A percentile compares a stretch with the other conserved stretches of the same genome.
Evolutionary conservation across 78 protist genomes (phyloP).

Genomic region (Isochrysis galbana): DNA sequence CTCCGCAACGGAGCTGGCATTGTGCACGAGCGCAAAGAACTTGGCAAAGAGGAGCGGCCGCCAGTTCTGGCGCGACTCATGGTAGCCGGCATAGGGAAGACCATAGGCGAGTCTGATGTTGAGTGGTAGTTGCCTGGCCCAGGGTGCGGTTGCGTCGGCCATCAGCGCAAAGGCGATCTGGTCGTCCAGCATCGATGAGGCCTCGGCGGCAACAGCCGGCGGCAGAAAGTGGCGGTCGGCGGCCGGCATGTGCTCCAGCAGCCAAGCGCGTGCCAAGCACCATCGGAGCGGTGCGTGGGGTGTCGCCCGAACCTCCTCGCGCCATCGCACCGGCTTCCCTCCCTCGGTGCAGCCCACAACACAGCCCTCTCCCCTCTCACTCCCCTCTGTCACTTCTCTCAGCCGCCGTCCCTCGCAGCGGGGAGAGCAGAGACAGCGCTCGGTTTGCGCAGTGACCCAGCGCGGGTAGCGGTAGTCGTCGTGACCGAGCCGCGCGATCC

Average conservation of each 20-base stretch:
- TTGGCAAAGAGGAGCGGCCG: constrained; percentile 50
- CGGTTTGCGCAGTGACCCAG: constrained; percentile 14
- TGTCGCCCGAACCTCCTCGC: not conserved
- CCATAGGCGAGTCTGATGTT: constrained; percentile 6
- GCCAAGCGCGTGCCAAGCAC: constrained; percentile 5
- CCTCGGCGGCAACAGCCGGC: not conserved
- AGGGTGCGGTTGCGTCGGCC: constrained; percentile 39
- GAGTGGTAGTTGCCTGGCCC: not conserved
- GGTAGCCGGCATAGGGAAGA: constrained; percentile 19
- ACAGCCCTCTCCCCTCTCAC: not conserved
- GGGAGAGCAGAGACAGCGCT: not conserved
- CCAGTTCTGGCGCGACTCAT: constrained; percentile 28
- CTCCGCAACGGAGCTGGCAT: not conserved
- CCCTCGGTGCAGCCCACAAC: not conserved
- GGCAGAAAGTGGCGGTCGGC: constrained; percentile 33
- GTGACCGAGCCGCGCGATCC: constrained; percentile 28
- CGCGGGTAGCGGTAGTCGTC: constrained; percentile 30
- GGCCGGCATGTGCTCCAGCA: constrained; percentile 33
- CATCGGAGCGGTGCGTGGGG: not conserved
- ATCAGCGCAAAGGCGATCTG: constrained; percentile 25
- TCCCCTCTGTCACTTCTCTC: not conserved
- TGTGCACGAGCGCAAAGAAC: constrained; percentile 14
- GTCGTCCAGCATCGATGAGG: constrained; percentile 41
- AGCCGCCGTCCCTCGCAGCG: not conserved
- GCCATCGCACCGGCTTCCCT: not conserved